These are phyloP conservation scores for Beauveria australis DNA, from an alignment of 2,329 filamentous ascomycete genomes.

Conservation along the genomic window DNA sequence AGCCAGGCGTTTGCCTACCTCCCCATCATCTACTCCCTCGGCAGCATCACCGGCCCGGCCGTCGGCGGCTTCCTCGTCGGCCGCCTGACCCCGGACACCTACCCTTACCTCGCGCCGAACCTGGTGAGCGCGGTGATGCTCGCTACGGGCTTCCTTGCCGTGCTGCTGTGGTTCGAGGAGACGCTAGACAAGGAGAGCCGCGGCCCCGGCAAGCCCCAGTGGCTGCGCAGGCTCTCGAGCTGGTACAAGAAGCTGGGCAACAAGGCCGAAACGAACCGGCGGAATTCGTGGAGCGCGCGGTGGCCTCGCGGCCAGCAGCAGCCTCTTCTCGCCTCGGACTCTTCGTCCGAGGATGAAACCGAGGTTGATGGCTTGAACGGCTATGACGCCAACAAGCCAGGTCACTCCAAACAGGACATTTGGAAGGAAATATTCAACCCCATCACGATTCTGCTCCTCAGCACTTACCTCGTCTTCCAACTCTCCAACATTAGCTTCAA, in stretches of 20 bases:
- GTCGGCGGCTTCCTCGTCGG: conserved; percentile 80
- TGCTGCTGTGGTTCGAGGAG: conserved; percentile 79
- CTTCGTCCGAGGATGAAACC: conserved; percentile 19
- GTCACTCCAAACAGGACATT: conserved; percentile 28
- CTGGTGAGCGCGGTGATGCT: conserved; percentile 68
- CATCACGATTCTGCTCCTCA: conserved; percentile 72
- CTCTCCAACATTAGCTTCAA: conserved; percentile 93
- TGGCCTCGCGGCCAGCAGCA: conserved; percentile 26
- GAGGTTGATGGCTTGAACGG: conserved; percentile 13
- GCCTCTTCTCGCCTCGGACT: conserved; percentile 22
- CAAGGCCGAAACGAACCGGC: conserved; percentile 13
- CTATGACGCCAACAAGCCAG: conserved; percentile 18
- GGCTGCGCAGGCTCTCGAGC: conserved; percentile 24
- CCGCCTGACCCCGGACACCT: conserved; percentile 47
- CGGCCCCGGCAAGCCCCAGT: conserved; percentile 23
- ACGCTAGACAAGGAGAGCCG: conserved; percentile 39
- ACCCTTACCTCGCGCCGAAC: conserved; percentile 83
- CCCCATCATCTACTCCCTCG: conserved; percentile 91
- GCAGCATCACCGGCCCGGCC: conserved; percentile 85
- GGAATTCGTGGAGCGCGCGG: conserved; percentile 29
- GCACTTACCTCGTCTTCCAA: conserved; percentile 88
- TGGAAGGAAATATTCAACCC: conserved; percentile 61
- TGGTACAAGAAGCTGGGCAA: conserved; percentile 16
- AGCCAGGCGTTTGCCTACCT: conserved; percentile 88
- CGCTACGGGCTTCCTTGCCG: conserved; percentile 61